Conservation (phyloP, 352 stramenopile species). For the Globisporangium recalcitrans region DNA sequence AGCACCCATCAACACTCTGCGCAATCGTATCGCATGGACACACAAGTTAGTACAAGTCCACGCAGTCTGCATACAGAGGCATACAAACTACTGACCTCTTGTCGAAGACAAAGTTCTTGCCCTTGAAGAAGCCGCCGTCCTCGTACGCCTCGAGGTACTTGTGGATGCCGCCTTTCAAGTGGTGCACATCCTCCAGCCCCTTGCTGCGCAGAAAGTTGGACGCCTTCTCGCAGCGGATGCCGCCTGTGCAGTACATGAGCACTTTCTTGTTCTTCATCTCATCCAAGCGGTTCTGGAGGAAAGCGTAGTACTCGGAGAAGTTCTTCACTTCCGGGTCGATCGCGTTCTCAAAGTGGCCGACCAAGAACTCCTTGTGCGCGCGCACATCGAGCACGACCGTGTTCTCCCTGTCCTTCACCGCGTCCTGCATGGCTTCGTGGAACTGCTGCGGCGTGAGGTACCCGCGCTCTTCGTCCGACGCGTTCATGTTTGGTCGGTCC, state of each 20-base stretch:
- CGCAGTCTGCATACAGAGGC: slow-evolving; percentile 5
- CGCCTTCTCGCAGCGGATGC: slow-evolving; percentile 73
- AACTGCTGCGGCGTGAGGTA: slow-evolving; percentile 79
- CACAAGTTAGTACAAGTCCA: neutral
- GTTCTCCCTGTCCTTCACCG: slow-evolving; percentile 34
- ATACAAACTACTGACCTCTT: slow-evolving; percentile 34
- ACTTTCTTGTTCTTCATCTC: slow-evolving; percentile 70
- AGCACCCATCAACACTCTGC: slow-evolving; percentile 51
- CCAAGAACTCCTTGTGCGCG: slow-evolving; percentile 56
- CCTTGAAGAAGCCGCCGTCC: slow-evolving; percentile 60
- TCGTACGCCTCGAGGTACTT: slow-evolving; percentile 67
- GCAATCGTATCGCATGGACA: neutral
- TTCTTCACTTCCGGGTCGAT: slow-evolving; percentile 67
- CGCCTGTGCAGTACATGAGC: slow-evolving; percentile 77
- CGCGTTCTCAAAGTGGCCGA: slow-evolving; percentile 67
- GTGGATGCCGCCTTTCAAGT: slow-evolving; percentile 71
- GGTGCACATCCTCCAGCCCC: slow-evolving; percentile 48
- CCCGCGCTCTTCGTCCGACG: slow-evolving; percentile 48
- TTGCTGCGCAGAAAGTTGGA: slow-evolving; percentile 64
- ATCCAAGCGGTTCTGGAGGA: slow-evolving; percentile 51
- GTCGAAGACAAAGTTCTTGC: slow-evolving; percentile 81
- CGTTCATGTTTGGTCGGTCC: slow-evolving; percentile 45
- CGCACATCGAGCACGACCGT: slow-evolving; percentile 59
- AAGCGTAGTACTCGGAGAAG: slow-evolving; percentile 72
- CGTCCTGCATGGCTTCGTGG: slow-evolving; percentile 51